Evolutionary conservation across 192 early-diverging fungal species (phyloP).

Genomic region (Podila epicladia): DNA sequence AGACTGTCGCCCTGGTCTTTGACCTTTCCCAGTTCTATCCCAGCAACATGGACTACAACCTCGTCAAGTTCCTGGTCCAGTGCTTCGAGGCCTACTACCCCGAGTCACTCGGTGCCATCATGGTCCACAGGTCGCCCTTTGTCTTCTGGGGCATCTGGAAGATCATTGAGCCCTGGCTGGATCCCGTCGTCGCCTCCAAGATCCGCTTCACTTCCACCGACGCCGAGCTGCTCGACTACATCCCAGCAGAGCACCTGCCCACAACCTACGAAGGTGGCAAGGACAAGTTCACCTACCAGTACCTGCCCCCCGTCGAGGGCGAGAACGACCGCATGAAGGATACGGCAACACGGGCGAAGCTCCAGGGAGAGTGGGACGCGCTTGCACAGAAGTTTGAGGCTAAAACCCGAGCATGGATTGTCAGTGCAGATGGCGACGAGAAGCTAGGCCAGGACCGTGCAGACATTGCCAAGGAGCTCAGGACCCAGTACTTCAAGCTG

Average conservation of each 20-base stretch:
- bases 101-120: constrained; percentile 78
- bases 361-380: constrained; percentile 22
- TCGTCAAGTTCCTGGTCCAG: constrained; percentile 75
- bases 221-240: constrained; percentile 68
- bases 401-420: constrained; percentile 24
- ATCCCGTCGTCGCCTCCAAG: constrained; percentile 89
- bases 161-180: constrained; percentile 81
- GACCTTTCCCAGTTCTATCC: constrained; percentile 34
- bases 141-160: constrained; percentile 86
- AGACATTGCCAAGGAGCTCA: constrained; percentile 22
- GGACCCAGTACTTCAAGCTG: constrained; percentile 20
- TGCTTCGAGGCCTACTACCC: constrained; percentile 91
- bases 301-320: constrained; percentile 18
- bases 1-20: constrained; percentile 53
- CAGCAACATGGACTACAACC: constrained; percentile 39
- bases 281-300: constrained; percentile 58
- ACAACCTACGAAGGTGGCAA: constrained; percentile 61
- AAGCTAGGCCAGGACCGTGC: constrained; percentile 6
- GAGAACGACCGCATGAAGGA: constrained; percentile 58
- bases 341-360: constrained; percentile 20
- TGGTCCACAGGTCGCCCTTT: constrained; percentile 90
- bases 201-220: constrained; percentile 72
- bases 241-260: constrained; percentile 67
- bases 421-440: background rate
- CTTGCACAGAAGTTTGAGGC: constrained; percentile 41